A percentile compares a stretch with the other conserved stretches of the same genome.
These are phyloP conservation scores for Coemansia sp. DNA, from an alignment of 192 early-diverging fungal species.

Conservation along the genomic window DNA sequence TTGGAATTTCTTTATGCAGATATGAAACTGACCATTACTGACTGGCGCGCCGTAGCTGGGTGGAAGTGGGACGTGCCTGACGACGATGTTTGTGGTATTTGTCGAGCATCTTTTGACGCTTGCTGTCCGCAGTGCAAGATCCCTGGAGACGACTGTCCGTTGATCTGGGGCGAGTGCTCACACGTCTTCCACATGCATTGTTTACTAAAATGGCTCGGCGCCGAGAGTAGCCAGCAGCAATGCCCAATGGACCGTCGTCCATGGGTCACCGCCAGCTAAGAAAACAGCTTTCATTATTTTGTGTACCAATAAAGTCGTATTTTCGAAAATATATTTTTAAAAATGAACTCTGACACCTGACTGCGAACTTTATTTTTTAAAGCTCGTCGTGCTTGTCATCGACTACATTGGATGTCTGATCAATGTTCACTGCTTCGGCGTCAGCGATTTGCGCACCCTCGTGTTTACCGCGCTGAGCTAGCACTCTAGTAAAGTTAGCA, in stretches of 20 bases:
- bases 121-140: conserved; percentile 82
- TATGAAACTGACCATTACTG: conserved; percentile 45
- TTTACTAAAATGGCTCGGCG: conserved; percentile 74
- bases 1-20: background rate
- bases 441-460: conserved; percentile 46
- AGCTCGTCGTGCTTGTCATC: conserved; percentile 38
- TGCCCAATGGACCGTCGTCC: conserved; percentile 89
- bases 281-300: background rate
- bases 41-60: conserved; percentile 79
- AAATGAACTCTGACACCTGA: background rate
- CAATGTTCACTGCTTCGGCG: conserved; percentile 43
- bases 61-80: conserved; percentile 86
- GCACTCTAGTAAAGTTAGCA: conserved; percentile 45
- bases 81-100: conserved; percentile 92
- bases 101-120: conserved; percentile 79
- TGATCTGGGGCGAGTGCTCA: conserved; percentile 87
- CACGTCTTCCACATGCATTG: conserved; percentile 97
- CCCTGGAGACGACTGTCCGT: conserved; percentile 85
- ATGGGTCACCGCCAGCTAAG: conserved; percentile 59
- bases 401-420: conserved; percentile 1
- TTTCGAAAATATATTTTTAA: background rate
- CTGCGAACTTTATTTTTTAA: background rate
- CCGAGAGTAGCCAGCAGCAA: conserved; percentile 66
- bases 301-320: background rate
- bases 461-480: conserved; percentile 36